Percentiles rank a stretch among this genome's conserved stretches.
phyloP scores from a whole-genome alignment of 768 basidiomycete genomes.

The Rhodocollybia butyracea region DNA sequence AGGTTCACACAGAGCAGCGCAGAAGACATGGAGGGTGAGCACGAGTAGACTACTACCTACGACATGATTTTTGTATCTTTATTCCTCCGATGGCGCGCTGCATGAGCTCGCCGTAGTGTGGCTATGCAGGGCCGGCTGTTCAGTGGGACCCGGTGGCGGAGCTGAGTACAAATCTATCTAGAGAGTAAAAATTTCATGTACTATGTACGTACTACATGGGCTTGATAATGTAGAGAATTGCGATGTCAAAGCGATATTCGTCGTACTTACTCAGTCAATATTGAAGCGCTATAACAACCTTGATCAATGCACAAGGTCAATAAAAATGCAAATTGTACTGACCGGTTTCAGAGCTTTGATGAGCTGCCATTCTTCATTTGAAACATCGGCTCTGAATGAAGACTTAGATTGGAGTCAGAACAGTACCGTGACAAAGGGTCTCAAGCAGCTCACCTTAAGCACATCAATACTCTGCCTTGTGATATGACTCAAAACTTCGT shows the following conservation, averaged over 20 bases:
- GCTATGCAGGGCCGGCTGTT: too few relatives aligned
- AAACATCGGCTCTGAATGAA: slow-evolving; percentile 85
- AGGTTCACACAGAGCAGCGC: too few relatives aligned
- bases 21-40: too few relatives aligned
- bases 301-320: neutral
- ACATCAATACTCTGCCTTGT: slow-evolving; percentile 94
- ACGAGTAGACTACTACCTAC: too few relatives aligned
- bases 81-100: too few relatives aligned
- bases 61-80: too few relatives aligned
- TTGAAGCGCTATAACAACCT: slow-evolving; percentile 26
- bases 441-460: slow-evolving; percentile 62
- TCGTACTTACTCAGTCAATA: slow-evolving; percentile 12
- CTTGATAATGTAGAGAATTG: neutral
- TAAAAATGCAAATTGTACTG: slow-evolving; percentile 21
- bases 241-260: neutral
- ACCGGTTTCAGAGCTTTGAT: slow-evolving; percentile 86
- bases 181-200: neutral
- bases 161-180: too few relatives aligned
- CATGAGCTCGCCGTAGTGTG: too few relatives aligned
- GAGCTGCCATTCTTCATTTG: slow-evolving; percentile 89
- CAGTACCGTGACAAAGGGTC: neutral
- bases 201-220: neutral
- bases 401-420: slow-evolving; percentile 38
- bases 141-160: too few relatives aligned
- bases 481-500: slow-evolving; percentile 89